Base-by-base conservation (phyloP, 148 eudicot genomes). In the Talinum fruticosum region DNA sequence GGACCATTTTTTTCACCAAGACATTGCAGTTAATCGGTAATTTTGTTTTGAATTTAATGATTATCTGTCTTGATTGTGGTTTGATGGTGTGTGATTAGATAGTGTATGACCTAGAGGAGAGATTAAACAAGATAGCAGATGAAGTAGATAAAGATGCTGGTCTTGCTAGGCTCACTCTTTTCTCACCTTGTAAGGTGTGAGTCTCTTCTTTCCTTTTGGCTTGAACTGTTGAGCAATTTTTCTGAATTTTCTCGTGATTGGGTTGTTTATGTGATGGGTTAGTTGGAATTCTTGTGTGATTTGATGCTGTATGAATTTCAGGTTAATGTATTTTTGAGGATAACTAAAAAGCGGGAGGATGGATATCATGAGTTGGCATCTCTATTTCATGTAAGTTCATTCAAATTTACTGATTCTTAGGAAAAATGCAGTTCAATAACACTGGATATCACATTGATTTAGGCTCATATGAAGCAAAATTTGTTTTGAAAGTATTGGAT, bases 291-390 rank as follows among this genome's bases (percentile, higher is more conserved):
- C 47, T 37, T 44, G 61, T 70, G 72, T 75, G 35, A 21, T 71
- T 79, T 74, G 66, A 54, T 79, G 34, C 66, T 66, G 18, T 13
- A 21, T 79, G 75, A 47, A 33, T 76, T 83, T 82, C 90, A 96
- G 99, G 85, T 96, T 78, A 96, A 96, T 89, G 95, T 93, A 21
- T 96, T 96, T 75, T 82, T 96, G 87, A 93, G 99, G 83, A 96
- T 96, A 82, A 96, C 97, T 32, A 70, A 87, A 69, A 91, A 93
- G 82, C 91, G 99, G 86, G 91, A 88, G 69, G 99, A 96, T 88
- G 99, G 99, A 13, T 96, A 81, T 88, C 99, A 96, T 88, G 97
- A 96, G 78, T 86, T 96, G 88, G 99, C 99, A 45, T 96, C 99
- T 75, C 88, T 96, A 78, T 96, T 96, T 73, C 99, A 96, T 88